phyloP scores from a whole-genome alignment of 1,284 basidiomycete species.

The Tilletia indica region DNA sequence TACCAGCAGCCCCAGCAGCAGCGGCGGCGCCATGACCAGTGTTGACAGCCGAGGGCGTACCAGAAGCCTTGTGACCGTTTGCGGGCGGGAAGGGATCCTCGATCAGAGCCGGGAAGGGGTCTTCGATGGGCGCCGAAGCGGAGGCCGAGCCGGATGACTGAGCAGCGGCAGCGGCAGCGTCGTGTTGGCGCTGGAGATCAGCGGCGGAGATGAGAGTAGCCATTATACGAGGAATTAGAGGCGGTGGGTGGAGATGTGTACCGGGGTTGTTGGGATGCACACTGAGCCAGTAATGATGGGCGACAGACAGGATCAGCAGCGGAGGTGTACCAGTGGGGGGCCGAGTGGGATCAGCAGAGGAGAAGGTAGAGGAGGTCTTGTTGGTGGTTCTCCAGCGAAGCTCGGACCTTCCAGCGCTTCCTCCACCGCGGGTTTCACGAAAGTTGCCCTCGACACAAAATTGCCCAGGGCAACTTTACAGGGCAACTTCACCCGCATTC shows the following conservation, averaged over 20 bases:
- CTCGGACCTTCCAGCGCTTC: too few relatives aligned
- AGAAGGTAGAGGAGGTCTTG: too few relatives aligned
- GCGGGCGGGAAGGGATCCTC: slow-evolving; percentile 45
- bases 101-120: slow-evolving; percentile 48
- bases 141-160: slow-evolving; percentile 18
- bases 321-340: too few relatives aligned
- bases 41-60: slow-evolving; percentile 20
- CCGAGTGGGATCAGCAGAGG: too few relatives aligned
- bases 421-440: too few relatives aligned
- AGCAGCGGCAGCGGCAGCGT: slow-evolving; percentile 21
- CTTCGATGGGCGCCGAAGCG: slow-evolving; percentile 32
- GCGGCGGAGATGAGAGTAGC: slow-evolving; percentile 35
- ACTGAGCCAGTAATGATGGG: neutral
- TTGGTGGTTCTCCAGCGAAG: too few relatives aligned
- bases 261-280: neutral
- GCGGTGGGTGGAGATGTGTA: neutral
- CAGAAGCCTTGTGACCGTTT: neutral
- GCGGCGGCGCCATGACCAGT: slow-evolving; percentile 21
- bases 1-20: slow-evolving; percentile 16
- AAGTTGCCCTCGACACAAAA: too few relatives aligned
- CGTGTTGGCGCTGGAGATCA: slow-evolving; percentile 47
- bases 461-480: too few relatives aligned
- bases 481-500: too few relatives aligned
- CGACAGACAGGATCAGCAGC: neutral
- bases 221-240: slow-evolving; percentile 26